Conservation (phyloP, 345 rosid species). For the Sisymbrium altissimum region DNA sequence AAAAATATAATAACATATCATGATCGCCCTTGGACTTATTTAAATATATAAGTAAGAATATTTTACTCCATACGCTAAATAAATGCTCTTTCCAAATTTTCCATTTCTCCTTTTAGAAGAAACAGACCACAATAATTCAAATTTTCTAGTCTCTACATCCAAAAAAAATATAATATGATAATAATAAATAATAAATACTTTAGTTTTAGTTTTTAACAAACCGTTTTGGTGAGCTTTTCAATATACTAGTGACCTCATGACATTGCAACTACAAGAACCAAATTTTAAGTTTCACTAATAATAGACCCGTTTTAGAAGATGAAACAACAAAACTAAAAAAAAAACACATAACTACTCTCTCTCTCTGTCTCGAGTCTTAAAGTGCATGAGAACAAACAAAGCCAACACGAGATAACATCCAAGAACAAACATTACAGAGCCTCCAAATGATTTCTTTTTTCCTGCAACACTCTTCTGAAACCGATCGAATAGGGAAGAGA, state of each 20-base stretch:
- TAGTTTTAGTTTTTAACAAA: background rate
- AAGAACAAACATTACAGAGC: slow-evolving; percentile 12
- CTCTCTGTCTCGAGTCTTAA: slow-evolving; percentile 14
- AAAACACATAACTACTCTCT: slow-evolving; percentile 1
- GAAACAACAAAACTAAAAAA: slow-evolving; percentile 6
- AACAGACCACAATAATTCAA: background rate
- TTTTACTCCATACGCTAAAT: background rate
- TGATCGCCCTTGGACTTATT: background rate
- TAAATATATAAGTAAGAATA: too few species aligned
- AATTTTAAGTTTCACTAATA: slow-evolving; percentile 22
- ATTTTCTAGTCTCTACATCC: background rate
- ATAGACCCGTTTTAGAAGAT: background rate
- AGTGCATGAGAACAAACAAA: slow-evolving; percentile 19
- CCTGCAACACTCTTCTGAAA: slow-evolving; percentile 6
- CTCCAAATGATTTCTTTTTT: background rate
- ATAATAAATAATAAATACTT: background rate
- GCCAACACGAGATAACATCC: slow-evolving; percentile 15
- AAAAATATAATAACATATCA: background rate
- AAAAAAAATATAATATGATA: background rate
- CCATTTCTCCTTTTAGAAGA: background rate
- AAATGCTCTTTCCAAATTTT: background rate
- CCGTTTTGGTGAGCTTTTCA: background rate
- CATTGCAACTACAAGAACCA: slow-evolving; percentile 21
- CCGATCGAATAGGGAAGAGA: background rate
- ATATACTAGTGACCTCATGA: background rate